Conservation (phyloP, 306 rosid species). For the Spatholobus suberectus region DNA sequence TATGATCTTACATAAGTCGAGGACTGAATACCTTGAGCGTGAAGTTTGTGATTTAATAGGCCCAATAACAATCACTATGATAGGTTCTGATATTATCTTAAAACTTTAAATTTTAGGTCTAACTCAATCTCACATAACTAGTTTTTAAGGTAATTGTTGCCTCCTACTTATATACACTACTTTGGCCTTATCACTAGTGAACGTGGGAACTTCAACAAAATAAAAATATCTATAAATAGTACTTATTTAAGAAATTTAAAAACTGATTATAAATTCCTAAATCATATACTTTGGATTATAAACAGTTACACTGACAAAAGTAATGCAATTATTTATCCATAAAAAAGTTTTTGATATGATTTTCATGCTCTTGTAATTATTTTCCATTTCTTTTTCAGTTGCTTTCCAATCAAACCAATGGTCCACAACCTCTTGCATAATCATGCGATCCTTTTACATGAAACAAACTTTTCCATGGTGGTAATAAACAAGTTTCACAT, state of each 20-base stretch:
- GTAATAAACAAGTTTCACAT: conserved; percentile 28
- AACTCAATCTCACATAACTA: too few species aligned
- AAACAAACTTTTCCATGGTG: neutral
- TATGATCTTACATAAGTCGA: too few species aligned
- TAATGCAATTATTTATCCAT: neutral
- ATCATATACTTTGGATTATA: neutral
- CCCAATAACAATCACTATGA: too few species aligned
- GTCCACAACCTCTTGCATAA: conserved; percentile 10
- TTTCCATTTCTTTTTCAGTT: neutral
- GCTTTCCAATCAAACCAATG: neutral
- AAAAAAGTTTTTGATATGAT: neutral
- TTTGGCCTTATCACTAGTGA: too few species aligned
- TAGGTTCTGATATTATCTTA: too few species aligned
- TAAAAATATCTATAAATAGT: neutral
- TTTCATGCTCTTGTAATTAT: neutral
- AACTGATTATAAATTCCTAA: neutral
- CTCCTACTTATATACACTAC: too few species aligned
- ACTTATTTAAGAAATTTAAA: neutral
- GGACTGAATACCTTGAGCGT: too few species aligned
- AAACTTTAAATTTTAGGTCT: too few species aligned
- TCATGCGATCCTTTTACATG: neutral
- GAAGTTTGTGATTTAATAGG: too few species aligned
- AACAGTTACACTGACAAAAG: neutral
- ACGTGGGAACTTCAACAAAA: too few species aligned
- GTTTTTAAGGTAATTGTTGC: too few species aligned